These are phyloP conservation scores for Nasturtium officinale DNA, from an alignment of 345 rosid genomes.

Conservation along the genomic window DNA sequence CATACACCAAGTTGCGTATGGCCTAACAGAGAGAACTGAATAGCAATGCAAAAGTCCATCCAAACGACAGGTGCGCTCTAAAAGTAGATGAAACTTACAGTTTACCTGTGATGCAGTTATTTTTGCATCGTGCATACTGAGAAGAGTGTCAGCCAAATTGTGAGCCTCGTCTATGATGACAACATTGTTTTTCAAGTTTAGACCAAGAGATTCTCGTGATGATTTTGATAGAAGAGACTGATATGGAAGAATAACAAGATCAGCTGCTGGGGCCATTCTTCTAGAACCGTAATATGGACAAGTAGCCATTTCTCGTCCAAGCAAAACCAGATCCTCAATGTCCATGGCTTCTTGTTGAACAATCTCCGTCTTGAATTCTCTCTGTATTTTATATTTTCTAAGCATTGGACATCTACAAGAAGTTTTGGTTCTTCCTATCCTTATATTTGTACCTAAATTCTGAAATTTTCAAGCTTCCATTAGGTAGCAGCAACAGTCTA, in stretches of 20 bases:
- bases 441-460: constrained; percentile 64
- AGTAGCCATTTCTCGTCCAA: constrained; percentile 67
- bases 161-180: constrained; percentile 96
- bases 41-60: constrained; percentile 10
- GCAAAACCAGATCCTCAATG: constrained; percentile 84
- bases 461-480: constrained; percentile 39
- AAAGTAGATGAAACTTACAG: constrained; percentile 18
- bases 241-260: constrained; percentile 91
- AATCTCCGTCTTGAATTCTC: constrained; percentile 55
- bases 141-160: constrained; percentile 93
- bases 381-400: constrained; percentile 60
- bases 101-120: constrained; percentile 71
- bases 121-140: constrained; percentile 83
- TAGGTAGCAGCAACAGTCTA: constrained; percentile 19
- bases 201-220: constrained; percentile 89
- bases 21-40: background rate
- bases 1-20: constrained; percentile 15
- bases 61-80: background rate
- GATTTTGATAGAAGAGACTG: constrained; percentile 92
- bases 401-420: constrained; percentile 90
- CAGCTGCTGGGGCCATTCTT: constrained; percentile 71
- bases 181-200: constrained; percentile 72
- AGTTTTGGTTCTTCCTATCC: constrained; percentile 52
- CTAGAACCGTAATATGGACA: constrained; percentile 97
- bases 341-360: constrained; percentile 73